A percentile compares a stretch with the other conserved stretches of the same genome.
Evolutionary conservation across 106 monocot genomes (phyloP).

Genomic region (Gastrodia elata): DNA sequence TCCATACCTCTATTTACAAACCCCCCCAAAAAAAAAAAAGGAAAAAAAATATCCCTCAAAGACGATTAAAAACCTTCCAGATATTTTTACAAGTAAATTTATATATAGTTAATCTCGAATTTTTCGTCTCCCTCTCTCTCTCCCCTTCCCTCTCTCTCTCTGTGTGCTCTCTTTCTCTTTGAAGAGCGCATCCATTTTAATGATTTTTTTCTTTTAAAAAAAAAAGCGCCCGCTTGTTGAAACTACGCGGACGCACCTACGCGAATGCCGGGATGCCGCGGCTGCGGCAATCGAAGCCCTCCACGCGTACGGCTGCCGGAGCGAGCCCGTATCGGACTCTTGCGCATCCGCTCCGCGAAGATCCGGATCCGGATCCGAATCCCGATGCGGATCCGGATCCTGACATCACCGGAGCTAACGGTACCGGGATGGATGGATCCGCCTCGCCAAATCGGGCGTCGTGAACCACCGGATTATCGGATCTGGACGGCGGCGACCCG

Average conservation of each 20-base stretch:
- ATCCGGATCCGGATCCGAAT: constrained; percentile 1
- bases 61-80: neutral
- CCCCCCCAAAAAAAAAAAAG: too few species aligned
- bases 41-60: neutral
- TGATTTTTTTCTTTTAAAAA: neutral
- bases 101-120: constrained; percentile 6
- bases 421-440: neutral
- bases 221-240: neutral
- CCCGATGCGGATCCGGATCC: neutral
- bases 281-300: constrained; percentile 23
- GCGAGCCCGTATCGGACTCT: constrained; percentile 17
- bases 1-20: constrained; percentile 1
- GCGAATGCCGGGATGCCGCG: constrained; percentile 24
- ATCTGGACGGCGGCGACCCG: constrained; percentile 23
- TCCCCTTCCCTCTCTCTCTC: too few species aligned
- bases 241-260: constrained; percentile 4
- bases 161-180: neutral
- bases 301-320: constrained; percentile 21
- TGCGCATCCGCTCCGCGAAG: constrained; percentile 12
- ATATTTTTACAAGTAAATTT: constrained; percentile 7
- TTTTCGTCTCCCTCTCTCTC: too few species aligned
- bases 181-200: neutral
- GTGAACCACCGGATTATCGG: constrained; percentile 19
- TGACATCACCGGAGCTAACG: neutral
- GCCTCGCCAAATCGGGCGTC: constrained; percentile 19